Conservation (phyloP, 768 basidiomycete genomes). For the Boletus rubroflammeus region DNA sequence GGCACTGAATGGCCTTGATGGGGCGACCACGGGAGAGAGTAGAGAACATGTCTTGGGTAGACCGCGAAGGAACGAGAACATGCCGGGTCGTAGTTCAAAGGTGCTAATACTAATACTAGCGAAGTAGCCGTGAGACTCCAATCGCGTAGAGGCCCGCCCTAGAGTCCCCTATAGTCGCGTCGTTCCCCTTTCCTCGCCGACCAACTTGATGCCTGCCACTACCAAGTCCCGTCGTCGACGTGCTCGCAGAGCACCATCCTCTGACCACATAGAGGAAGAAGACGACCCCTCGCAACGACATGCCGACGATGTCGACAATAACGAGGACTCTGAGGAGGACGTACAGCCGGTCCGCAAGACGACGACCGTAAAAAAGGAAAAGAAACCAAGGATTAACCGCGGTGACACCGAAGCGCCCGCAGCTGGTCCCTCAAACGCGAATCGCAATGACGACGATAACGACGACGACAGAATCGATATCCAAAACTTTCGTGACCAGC, state of each 20-base stretch:
- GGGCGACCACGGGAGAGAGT: not conserved
- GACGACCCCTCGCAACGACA: slow-evolving; percentile 37
- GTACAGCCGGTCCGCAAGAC: slow-evolving; percentile 35
- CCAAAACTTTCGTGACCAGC: slow-evolving; percentile 61
- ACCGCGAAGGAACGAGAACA: slow-evolving; percentile 28
- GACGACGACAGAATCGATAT: slow-evolving; percentile 58
- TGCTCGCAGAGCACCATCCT: slow-evolving; percentile 45
- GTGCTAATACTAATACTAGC: not conserved
- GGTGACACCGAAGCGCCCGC: slow-evolving; percentile 9
- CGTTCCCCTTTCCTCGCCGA: slow-evolving; percentile 2
- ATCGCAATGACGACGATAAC: slow-evolving; percentile 31
- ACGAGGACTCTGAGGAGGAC: slow-evolving; percentile 37
- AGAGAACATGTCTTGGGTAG: slow-evolving; percentile 22
- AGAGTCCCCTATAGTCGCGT: slow-evolving; percentile 22
- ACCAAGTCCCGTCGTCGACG: slow-evolving; percentile 38
- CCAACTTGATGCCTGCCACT: slow-evolving; percentile 33
- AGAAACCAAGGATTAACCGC: slow-evolving; percentile 28
- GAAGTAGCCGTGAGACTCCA: slow-evolving; percentile 4
- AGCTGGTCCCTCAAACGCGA: slow-evolving; percentile 25
- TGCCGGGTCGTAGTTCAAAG: not conserved
- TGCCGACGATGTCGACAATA: slow-evolving; percentile 41
- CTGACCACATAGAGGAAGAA: slow-evolving; percentile 59
- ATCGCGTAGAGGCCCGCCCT: slow-evolving; percentile 32
- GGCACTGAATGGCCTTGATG: slow-evolving; percentile 56
- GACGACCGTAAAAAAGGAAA: slow-evolving; percentile 29